Base-by-base conservation (phyloP, 352 stramenopile species). In the Thraustochytrium sp. region DNA sequence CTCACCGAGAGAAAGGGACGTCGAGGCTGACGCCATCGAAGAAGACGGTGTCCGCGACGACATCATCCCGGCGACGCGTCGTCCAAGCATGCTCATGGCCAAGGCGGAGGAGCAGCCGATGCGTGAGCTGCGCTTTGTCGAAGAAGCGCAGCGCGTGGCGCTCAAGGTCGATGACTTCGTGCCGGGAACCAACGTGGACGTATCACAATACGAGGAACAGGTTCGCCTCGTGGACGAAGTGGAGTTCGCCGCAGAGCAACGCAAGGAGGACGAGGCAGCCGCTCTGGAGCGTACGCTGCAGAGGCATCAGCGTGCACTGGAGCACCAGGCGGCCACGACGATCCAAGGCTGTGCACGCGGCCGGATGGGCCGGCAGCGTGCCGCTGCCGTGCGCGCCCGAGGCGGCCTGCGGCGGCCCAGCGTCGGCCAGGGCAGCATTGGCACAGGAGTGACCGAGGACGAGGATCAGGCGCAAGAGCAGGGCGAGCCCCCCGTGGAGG, bases 81-180 rank as follows among this genome's bases (percentile, higher is more conserved):
- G 59, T 13, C 59, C 59, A 46, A 72, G 59, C 59, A 49, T 72
- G 59, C 8, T 72, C 21, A 44, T 72, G 13, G 59, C 59, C 16
- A 72, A 72, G 8, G 34, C 59, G 18, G 13, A 77, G 31, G 65
- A 77, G 34, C 42, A 55, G 36, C n/a, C 31, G 40, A 21, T 62
- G 40, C 40, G 65, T 31, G 46, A 77, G 9, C 65, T 77, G 0
- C 18, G 34, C 2, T 77, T 77, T 40, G 21, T n/a, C 8, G 13
- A 77, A 38, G 65, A 77, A 36, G 42, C 65, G 31, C 42, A 55
- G 34, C 65, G 65, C 42, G 65, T 77, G 9, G 11, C 42, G 34
- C 46, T 62, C 9, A 55, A 77, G n/a, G 46, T 77, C 21, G 65
- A 77, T 31, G 65, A 77, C 36, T 77, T 77, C 9, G 49, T 77